Percentiles rank a stretch among this genome's conserved stretches.
Conservation (phyloP, 2,329 filamentous ascomycete genomes). For the Parasarocladium wereldwijsianum region DNA sequence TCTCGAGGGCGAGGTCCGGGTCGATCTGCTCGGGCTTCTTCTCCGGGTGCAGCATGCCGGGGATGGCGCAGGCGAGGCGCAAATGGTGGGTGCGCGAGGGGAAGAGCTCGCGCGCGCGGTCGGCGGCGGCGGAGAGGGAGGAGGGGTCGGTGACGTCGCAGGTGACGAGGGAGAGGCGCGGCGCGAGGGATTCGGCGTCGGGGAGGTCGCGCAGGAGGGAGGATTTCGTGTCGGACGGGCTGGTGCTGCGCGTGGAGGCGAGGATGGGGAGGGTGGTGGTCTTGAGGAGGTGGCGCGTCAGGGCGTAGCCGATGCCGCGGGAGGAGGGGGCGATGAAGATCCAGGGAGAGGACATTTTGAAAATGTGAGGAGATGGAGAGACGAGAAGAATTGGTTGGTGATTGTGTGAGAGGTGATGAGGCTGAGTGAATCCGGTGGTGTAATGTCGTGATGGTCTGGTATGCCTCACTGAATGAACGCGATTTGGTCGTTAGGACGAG, state of each 20-base stretch:
- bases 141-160: slow-evolving; percentile 43
- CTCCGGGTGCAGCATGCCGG: slow-evolving; percentile 60
- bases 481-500: no score
- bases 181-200: slow-evolving; percentile 9
- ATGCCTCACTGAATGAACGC: no score
- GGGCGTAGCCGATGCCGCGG: slow-evolving; percentile 32
- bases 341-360: slow-evolving; percentile 31
- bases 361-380: not conserved
- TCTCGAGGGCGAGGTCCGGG: slow-evolving; percentile 44
- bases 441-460: no score
- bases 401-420: no score
- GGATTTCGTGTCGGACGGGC: slow-evolving; percentile 19
- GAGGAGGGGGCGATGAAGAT: slow-evolving; percentile 31
- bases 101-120: slow-evolving; percentile 35
- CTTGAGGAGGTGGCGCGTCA: slow-evolving; percentile 32
- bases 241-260: slow-evolving; percentile 23
- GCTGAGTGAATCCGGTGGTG: not conserved
- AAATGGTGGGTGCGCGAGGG: slow-evolving; percentile 39
- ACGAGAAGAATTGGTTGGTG: not conserved
- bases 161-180: slow-evolving; percentile 23
- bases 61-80: slow-evolving; percentile 53
- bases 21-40: slow-evolving; percentile 54
- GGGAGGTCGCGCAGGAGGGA: slow-evolving; percentile 17
- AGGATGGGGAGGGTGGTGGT: slow-evolving; percentile 33
- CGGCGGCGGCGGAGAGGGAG: slow-evolving; percentile 42